Conservation (phyloP, 2,329 filamentous ascomycete species). For the Helminthosporium solani region DNA sequence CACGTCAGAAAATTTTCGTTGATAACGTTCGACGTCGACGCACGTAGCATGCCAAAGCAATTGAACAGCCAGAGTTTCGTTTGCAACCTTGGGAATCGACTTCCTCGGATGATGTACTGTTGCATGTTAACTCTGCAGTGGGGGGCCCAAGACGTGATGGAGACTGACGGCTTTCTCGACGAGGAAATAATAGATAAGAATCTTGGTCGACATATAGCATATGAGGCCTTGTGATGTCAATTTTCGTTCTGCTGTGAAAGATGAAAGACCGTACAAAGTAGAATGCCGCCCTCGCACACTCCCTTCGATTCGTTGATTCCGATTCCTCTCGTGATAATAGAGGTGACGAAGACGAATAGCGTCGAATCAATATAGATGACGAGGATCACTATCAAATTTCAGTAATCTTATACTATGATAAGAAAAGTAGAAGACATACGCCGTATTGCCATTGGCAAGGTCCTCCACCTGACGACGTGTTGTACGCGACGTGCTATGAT, state of each 20-base stretch:
- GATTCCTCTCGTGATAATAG: slow-evolving; percentile 58
- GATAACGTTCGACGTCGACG: slow-evolving; percentile 3
- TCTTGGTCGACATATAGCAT: slow-evolving; percentile 65
- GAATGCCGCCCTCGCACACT: slow-evolving; percentile 59
- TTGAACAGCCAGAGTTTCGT: slow-evolving; percentile 64
- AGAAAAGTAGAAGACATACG: slow-evolving; percentile 6
- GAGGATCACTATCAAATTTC: slow-evolving; percentile 53
- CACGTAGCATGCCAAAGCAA: slow-evolving; percentile 58
- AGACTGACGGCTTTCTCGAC: slow-evolving; percentile 61
- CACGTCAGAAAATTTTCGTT: slow-evolving; percentile 5
- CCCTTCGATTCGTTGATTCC: slow-evolving; percentile 54
- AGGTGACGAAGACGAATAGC: slow-evolving; percentile 59
- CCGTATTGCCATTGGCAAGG: slow-evolving; percentile 23
- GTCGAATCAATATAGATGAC: slow-evolving; percentile 62
- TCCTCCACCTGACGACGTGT: slow-evolving; percentile 21
- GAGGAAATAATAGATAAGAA: slow-evolving; percentile 66
- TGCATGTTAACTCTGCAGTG: no score
- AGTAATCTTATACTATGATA: not conserved
- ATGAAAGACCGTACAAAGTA: slow-evolving; percentile 50
- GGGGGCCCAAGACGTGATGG: no score
- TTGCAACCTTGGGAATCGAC: slow-evolving; percentile 53
- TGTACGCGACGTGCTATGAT: slow-evolving; percentile 26
- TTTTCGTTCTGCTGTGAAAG: not conserved
- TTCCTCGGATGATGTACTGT: slow-evolving; percentile 60
- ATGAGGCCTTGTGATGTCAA: slow-evolving; percentile 42